Evolutionary conservation across 2,329 filamentous ascomycete species (phyloP).

Genomic region (Xylariales sp.): DNA sequence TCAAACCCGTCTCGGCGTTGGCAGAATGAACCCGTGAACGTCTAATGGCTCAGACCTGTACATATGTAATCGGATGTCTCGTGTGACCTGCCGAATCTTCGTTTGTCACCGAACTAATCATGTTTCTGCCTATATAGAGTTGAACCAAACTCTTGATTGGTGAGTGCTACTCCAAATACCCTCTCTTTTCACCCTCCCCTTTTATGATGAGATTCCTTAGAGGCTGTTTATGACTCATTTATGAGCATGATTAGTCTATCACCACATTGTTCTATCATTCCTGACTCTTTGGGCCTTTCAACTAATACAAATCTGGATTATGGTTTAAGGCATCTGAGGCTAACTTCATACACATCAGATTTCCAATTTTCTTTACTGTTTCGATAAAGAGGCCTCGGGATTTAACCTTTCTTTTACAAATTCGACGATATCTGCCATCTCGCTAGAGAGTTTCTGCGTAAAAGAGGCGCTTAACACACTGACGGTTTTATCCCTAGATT

Average conservation of each 20-base stretch:
- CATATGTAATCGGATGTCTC: conserved; percentile 45
- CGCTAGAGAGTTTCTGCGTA: conserved; percentile 22
- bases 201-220: conserved; percentile 52
- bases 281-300: conserved; percentile 38
- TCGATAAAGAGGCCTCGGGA: not conserved
- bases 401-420: conserved; percentile 43
- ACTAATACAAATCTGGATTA: not conserved
- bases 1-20: conserved; percentile 72
- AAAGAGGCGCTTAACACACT: conserved; percentile 46
- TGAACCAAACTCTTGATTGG: conserved; percentile 26
- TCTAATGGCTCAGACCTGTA: conserved; percentile 39
- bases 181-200: conserved; percentile 10
- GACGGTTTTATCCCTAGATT: conserved; percentile 73
- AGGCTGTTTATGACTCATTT: conserved; percentile 55
- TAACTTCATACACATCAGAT: conserved; percentile 17
- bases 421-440: conserved; percentile 43
- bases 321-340: not conserved
- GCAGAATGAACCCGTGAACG: conserved; percentile 52
- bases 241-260: conserved; percentile 52
- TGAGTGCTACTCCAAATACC: conserved; percentile 23
- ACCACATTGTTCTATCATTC: conserved; percentile 52
- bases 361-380: not conserved
- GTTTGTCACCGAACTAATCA: conserved; percentile 22
- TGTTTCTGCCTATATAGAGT: conserved; percentile 17
- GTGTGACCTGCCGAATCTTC: conserved; percentile 27